Evolutionary conservation across 1,284 basidiomycete species (phyloP), one percentile per base, ranked within the genome.

Genomic region (Coniferiporia weirii): DNA sequence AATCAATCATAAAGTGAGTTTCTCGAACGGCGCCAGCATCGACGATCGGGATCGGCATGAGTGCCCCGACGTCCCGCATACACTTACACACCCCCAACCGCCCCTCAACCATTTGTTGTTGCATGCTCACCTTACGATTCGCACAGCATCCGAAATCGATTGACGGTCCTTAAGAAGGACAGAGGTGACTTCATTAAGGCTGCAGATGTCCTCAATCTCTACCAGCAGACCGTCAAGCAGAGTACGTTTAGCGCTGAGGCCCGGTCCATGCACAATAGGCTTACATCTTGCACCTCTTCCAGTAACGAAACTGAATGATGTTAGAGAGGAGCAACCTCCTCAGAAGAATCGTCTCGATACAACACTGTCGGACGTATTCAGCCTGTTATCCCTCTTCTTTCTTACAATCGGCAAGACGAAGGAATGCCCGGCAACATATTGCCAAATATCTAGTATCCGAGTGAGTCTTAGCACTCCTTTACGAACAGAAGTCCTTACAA

Each of bases 201-300:
- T 2, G 88, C 91, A 64, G 96, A 96, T 78, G 96, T 99, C 58
- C 90, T 97, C 72, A 81, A 85, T 49, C 86, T 98, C 64, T 98
- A 98, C 79, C 91, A 94, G 66, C 84, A 89, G 6, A 92, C 97
- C 63, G 91, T 98, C 64, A 95, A 96, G 72, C 95, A 98, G 82
- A 89, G 95, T 93, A 51, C 48, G 77, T 68, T 35, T 27, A 5
- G 9, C 38, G 38, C 9, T 7, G 3, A 40, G 8, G 15, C 3
- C 15, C 9, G 9, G 8, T 40, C 54, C 35, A 48, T 19, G 12
- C 10, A 13, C 47, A 49, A 44, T 52, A 35, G 46, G 52, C 52
- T n/a, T 35, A 43, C 57, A 50, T 5, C 49, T 19, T 48, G 34
- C 36, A 45, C 50, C 6, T 45, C 15, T 51, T 17, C 17, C 13